These are phyloP conservation scores for Otatea glauca DNA, from an alignment of 176 grass and related monocot species.

Conservation along the genomic window DNA sequence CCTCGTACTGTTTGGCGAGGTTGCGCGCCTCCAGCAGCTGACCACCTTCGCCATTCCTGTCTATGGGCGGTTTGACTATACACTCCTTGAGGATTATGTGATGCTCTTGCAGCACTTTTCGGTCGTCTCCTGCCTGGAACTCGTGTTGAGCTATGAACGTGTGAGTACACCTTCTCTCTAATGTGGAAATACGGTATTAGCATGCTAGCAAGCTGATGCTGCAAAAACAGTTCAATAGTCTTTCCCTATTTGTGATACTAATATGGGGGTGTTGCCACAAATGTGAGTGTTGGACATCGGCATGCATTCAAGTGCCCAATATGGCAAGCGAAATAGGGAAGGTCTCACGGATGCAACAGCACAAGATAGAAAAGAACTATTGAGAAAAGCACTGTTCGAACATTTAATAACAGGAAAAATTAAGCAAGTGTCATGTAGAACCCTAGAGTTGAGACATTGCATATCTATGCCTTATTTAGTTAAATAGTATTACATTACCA, in stretches of 20 bases:
- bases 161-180: conserved; percentile 29
- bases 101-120: conserved; percentile 10
- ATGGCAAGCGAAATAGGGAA: not conserved
- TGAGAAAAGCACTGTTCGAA: not conserved
- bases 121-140: not conserved
- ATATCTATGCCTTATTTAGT: not conserved
- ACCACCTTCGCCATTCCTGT: conserved; percentile 30
- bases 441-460: no score
- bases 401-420: not conserved
- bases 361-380: not conserved
- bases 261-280: no score
- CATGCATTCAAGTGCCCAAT: not conserved
- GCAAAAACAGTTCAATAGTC: conserved; percentile 4
- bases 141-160: conserved; percentile 14
- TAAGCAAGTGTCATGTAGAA: not conserved
- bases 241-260: not conserved
- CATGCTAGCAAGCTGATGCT: not conserved
- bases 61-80: conserved; percentile 5
- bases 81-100: conserved; percentile 11
- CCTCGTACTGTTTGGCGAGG: not conserved
- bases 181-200: not conserved
- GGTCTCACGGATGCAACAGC: not conserved
- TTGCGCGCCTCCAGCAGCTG: not conserved
- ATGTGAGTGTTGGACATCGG: not conserved
- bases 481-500: not conserved